Conservation (phyloP, 2,329 filamentous ascomycete genomes). For the Harringtonia aguacate region DNA sequence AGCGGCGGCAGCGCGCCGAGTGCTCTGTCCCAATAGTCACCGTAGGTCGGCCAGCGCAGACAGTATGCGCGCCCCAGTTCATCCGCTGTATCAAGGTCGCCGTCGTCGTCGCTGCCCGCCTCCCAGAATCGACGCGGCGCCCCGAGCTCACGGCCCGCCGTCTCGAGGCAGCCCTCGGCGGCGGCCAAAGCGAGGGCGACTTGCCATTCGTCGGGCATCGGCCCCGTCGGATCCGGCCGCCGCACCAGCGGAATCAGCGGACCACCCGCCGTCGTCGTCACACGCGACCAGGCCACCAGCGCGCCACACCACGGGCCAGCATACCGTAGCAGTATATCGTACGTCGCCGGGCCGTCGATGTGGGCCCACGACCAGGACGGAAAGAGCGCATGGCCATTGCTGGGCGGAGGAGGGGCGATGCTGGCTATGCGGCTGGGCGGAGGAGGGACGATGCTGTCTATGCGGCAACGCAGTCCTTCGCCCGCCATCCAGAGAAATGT, state of each 20-base stretch:
- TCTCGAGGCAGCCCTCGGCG: not conserved
- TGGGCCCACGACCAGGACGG: not conserved
- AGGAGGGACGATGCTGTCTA: not conserved
- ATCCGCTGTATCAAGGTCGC: not conserved
- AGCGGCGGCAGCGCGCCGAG: no score
- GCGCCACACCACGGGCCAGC: not conserved
- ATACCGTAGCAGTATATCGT: no score
- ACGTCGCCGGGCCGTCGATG: not conserved
- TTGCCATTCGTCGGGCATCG: not conserved
- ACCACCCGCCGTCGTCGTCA: not conserved
- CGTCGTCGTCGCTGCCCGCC: not conserved
- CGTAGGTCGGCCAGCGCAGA: no score
- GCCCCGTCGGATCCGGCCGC: not conserved
- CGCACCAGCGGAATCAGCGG: not conserved
- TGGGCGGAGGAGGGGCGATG: no score
- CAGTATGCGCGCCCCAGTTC: no score
- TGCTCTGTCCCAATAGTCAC: no score
- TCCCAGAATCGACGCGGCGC: not conserved
- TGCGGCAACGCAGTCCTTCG: not conserved
- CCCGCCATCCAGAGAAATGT: constrained; percentile 6
- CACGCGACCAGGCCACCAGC: not conserved
- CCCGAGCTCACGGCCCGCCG: not conserved
- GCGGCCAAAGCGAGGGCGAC: not conserved
- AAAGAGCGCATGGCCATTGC: no score
- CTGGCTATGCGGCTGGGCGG: no score